Conservation (phyloP, 495 filamentous ascomycete species). For the Hypoxylon subgilvum region DNA sequence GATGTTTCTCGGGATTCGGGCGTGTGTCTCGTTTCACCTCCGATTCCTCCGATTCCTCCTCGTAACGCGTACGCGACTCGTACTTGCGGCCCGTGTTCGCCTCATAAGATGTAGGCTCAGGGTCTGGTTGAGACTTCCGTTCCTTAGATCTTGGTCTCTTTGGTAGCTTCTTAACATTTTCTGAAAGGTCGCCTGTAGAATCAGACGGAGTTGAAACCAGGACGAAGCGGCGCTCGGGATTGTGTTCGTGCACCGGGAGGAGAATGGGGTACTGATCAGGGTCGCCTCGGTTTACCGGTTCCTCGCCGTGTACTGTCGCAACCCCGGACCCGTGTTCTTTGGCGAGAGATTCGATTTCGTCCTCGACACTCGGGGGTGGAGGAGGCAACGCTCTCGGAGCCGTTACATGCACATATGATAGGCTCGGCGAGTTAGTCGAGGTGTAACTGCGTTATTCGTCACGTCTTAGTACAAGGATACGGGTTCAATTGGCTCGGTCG, state of each 20-base stretch:
- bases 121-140: conserved; percentile 17
- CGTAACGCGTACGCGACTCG: conserved; percentile 32
- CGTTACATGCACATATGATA: conserved; percentile 24
- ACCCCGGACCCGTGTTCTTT: conserved; percentile 47
- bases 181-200: conserved; percentile 27
- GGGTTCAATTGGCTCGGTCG: no score
- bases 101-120: conserved; percentile 41
- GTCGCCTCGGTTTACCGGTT: conserved; percentile 50
- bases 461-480: conserved; percentile 32
- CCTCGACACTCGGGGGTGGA: conserved; percentile 54
- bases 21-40: conserved; percentile 23
- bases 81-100: conserved; percentile 52
- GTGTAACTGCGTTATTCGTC: conserved; percentile 16
- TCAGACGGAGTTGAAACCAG: conserved; percentile 44
- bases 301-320: conserved; percentile 42
- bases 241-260: conserved; percentile 49
- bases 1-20: conserved; percentile 29
- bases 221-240: conserved; percentile 57
- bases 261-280: conserved; percentile 52
- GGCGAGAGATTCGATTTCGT: conserved; percentile 52
- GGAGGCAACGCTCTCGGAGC: conserved; percentile 29
- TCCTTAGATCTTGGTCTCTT: conserved; percentile 31
- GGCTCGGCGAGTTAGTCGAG: conserved; percentile 16
- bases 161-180: conserved; percentile 6
- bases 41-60: conserved; percentile 25